Evolutionary conservation across 352 stramenopile genomes (phyloP), one percentile per base, ranked within the genome.

Genomic region (Pythium phragmiticola): DNA sequence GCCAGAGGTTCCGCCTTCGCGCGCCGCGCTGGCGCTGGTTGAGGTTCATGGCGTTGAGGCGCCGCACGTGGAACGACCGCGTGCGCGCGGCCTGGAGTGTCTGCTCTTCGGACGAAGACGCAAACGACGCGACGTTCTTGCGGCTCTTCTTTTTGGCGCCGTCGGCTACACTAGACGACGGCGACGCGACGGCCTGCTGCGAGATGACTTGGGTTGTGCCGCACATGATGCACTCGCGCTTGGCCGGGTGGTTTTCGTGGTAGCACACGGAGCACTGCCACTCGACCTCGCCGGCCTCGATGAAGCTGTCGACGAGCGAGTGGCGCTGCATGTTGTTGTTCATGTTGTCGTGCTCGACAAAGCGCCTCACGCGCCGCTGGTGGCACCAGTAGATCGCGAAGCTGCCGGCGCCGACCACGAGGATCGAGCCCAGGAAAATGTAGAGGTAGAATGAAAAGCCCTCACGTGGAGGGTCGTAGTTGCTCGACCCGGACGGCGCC

Each of bases 241-340:
- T 94, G 23, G 81, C 83, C 28, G 85, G 85, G 63, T 92, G 85
- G 60, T 92, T 94, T 37, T 92, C 85, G 50, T 94, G 80, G 54
- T 94, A 94, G 61, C 85, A 94, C 37, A 94, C 72, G 0, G 80
- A 88, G 55, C 85, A 94, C 72, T 92, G 83, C 85, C 85, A 94
- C 68, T 92, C 85, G 33, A 72, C 69, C 60, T 92, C 76, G 28
- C 84, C 85, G 21, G 76, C 69, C 57, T 87, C 80, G 23, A 93
- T 74, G 46, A 87, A 84, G 50, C 84, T 85, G 57, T 94, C 85
- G 34, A 92, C 75, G 13, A 94, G 76, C 45, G 87, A 89, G 60
- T 94, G 77, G 13, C 85, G 80, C 72, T 94, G 85, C 80, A 94
- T 92, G 70, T 94, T 94, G 75, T 94, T 94, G 70, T 88, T 88